Evolutionary conservation across 139 green algal genomes (phyloP), one percentile per base, ranked within the genome.

Genomic region (Chlorella sp.): DNA sequence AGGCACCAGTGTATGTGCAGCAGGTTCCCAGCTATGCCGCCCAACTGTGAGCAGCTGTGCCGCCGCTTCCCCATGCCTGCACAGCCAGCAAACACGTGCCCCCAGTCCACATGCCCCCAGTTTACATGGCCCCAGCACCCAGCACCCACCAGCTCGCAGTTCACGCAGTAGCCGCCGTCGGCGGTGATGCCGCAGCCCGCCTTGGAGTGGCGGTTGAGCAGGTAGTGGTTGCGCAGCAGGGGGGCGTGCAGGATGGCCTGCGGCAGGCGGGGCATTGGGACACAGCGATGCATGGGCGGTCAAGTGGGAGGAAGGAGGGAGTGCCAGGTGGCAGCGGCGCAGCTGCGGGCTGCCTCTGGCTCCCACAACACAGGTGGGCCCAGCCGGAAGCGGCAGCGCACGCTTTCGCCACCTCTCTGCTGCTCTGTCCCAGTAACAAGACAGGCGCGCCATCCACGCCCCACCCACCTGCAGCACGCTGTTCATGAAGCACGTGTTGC

Each of bases 401-500:
- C n/a, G n/a, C n/a, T n/a, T n/a, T n/a, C n/a, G n/a, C n/a, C n/a
- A n/a, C n/a, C n/a, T n/a, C n/a, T n/a, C n/a, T n/a, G n/a, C n/a
- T n/a, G n/a, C n/a, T n/a, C n/a, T n/a, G n/a, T n/a, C n/a, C n/a
- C n/a, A n/a, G n/a, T n/a, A n/a, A n/a, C n/a, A 36, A 15, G 23
- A 26, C 39, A 20, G 13, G 41, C 34, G 47, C 64, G 28, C 3
- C 47, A 28, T 47, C 25, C n/a, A 44, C 26, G 4, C 26, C 15
- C 64, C 78, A 36, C 73, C 3, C 65, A 82, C 85, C 93, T 99
- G 96, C 70, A 99, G 89, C 34, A 98, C 92, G 79, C 91, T 95
- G 90, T 96, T 98, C 95, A 99, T 98, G 90, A 98, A 99, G 91
- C 96, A 99, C 1, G 96, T 99, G 91, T 98, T 98, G 79, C 96